Base-by-base conservation (phyloP, 2,329 filamentous ascomycete species). In the Neobulgaria alba region DNA sequence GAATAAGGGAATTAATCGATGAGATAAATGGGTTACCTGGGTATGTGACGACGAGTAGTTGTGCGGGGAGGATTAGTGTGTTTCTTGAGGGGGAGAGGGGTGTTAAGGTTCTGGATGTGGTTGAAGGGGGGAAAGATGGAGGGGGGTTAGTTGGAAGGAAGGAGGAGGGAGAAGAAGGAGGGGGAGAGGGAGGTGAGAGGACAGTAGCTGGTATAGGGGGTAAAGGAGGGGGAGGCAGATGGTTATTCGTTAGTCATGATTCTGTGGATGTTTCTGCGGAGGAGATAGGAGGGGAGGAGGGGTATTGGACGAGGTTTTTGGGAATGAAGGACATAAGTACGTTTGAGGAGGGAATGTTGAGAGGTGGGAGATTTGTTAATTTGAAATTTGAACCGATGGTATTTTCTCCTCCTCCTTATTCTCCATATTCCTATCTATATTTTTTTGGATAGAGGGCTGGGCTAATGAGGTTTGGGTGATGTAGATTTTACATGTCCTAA, bases 311-410 rank as follows among this genome's bases (percentile, higher is more conserved):
- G 12, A 38, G 57, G 35, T 43, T 50, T 35, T 64, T 75, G 52
- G 66, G 67, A 2, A 61, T 74, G 47, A 52, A 61, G n/a, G n/a
- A n/a, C n/a, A n/a, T n/a, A 61, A 52, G 35, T 58, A 38, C 53
- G 48, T 26, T 29, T 33, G 33, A 20, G 42, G 39, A 23, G 38
- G 33, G 7, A 32, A 14, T 33, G n/a, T 32, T 4, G 8, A 9
- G 4, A 29, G 8, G 12, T 26, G 38, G 36, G n/a, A 68, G 73
- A 56, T 63, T 75, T 61, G 71, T 95, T 37, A 86, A 90, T 62
- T 85, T 95, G 65, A 92, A 94, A 62, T 95, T 93, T 57, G 89
- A 95, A 61, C 87, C 89, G 3, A 88, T 95, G 87, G 89, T 94
- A 72, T 59, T 78, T 51, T 20, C 19, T 21, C 8, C 18, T 18